Percentiles rank a stretch among this genome's conserved stretches.
Evolutionary conservation across 306 rosid genomes (phyloP).

Genomic region (Gastrolobium villosum): DNA sequence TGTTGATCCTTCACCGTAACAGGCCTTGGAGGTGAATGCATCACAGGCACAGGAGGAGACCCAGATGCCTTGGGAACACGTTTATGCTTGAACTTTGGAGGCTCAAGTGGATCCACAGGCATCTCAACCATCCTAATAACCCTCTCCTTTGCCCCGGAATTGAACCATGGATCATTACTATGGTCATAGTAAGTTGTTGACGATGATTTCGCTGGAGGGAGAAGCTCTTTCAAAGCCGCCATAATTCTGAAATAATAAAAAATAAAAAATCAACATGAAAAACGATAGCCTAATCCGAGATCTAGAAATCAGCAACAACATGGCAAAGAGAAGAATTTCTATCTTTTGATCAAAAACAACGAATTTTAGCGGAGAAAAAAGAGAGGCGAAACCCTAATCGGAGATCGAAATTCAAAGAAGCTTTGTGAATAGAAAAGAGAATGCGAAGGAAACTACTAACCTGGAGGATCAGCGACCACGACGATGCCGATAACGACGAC

Average conservation of each 20-base stretch:
- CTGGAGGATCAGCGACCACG: no score
- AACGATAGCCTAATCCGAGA: neutral
- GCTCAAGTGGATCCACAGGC: constrained; percentile 96
- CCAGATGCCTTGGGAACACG: constrained; percentile 90
- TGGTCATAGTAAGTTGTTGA: constrained; percentile 75
- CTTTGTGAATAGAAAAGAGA: neutral
- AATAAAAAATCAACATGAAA: neutral
- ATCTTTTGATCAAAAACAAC: no score
- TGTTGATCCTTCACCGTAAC: constrained; percentile 93
- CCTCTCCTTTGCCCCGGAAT: constrained; percentile 90
- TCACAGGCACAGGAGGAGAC: constrained; percentile 90
- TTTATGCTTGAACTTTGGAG: constrained; percentile 94
- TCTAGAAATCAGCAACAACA: neutral
- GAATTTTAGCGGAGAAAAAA: neutral
- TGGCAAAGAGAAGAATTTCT: no score
- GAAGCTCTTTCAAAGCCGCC: constrained; percentile 82
- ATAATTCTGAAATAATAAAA: constrained; percentile 50
- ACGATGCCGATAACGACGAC: no score
- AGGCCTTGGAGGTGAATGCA: constrained; percentile 95
- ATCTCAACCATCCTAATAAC: constrained; percentile 90
- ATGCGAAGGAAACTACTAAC: no score
- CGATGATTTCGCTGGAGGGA: constrained; percentile 72
- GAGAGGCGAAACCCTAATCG: neutral
- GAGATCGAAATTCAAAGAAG: neutral
- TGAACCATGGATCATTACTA: constrained; percentile 93